Base-by-base conservation (phyloP, 1,284 basidiomycete species). In the Exsudoporus floridanus region DNA sequence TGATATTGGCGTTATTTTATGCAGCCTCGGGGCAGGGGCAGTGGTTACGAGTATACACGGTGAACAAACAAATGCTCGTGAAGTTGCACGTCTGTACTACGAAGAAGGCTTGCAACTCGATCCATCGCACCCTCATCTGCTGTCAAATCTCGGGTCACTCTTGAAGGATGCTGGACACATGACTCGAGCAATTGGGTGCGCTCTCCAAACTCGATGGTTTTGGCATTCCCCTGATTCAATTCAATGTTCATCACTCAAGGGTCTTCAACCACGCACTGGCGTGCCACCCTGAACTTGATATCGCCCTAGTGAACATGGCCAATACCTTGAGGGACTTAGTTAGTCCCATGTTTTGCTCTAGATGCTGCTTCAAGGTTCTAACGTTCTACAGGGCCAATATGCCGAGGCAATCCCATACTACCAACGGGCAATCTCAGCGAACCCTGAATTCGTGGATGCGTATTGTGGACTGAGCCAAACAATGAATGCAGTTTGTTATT, bases 271-370 rank as follows among this genome's bases (percentile, higher is more conserved):
- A 75, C 50, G 83, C 82, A 2, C 70, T 86, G 28, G 64, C 76
- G 50, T 71, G 66, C 54, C 81, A 83, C 43, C 82, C 83, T 4
- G 76, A 78, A 58, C 80, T 80, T 51, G 83, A 83, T 49, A 78
- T 84, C 45, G 83, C 83, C 0, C 70, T 84, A 10, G 81, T 82
- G 18, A 83, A 85, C 55, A 71, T 84, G 56, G 83, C 77, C n/a
- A 84, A 83, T 62, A 79, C 80, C 0, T 67, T 84, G 61, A 79
- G 79, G 58, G 79, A 81, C 53, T 66, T 67, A 54, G 80, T 79
- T 37, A 48, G 73, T 53, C 31, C 23, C 18, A 12, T 23, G 5
- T 3, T 43, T 46, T 18, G 25, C 37, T 38, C 19, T 41, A 4
- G 14, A 18, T 21, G 23, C 31, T 8, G 1, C 42, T 38, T 16